A percentile compares a stretch with the other conserved stretches of the same genome.
These are phyloP conservation scores for Aspergillus fructus DNA, from an alignment of 2,329 filamentous ascomycete species.

Conservation along the genomic window DNA sequence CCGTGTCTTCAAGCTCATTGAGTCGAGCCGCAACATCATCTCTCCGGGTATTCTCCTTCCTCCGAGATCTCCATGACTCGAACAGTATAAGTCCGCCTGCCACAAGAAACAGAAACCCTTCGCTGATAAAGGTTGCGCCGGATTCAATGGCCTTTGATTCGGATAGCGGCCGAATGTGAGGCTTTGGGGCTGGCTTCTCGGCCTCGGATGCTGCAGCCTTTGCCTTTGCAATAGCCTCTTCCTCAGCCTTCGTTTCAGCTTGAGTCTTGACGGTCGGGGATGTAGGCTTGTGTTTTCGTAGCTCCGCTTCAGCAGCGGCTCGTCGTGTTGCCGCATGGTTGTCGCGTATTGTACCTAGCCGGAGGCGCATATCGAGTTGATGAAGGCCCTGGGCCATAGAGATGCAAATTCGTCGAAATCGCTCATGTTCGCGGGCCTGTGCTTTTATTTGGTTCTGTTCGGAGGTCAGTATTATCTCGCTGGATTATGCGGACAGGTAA, in stretches of 20 bases:
- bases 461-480: conserved; percentile 21
- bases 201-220: conserved; percentile 47
- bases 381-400: conserved; percentile 64
- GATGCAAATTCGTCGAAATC: conserved; percentile 62
- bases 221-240: conserved; percentile 46
- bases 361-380: conserved; percentile 66
- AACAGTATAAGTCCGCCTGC: conserved; percentile 63
- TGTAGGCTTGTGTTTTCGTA: conserved; percentile 52
- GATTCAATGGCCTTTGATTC: conserved; percentile 69
- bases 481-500: conserved; percentile 3
- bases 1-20: conserved; percentile 55
- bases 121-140: conserved; percentile 68
- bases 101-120: conserved; percentile 65
- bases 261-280: conserved; percentile 63
- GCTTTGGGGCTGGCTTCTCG: conserved; percentile 48
- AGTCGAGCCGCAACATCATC: conserved; percentile 62
- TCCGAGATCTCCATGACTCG: conserved; percentile 60
- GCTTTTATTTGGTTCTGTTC: conserved; percentile 66
- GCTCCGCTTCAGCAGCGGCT: conserved; percentile 54
- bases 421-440: conserved; percentile 67
- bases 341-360: conserved; percentile 64
- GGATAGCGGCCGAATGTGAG: conserved; percentile 62
- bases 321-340: conserved; percentile 50
- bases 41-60: conserved; percentile 60
- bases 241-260: conserved; percentile 57